Percentiles rank a stretch among this genome's conserved stretches.
Conservation (phyloP, 768 basidiomycete genomes). For the Aureoboletus auriporus region DNA sequence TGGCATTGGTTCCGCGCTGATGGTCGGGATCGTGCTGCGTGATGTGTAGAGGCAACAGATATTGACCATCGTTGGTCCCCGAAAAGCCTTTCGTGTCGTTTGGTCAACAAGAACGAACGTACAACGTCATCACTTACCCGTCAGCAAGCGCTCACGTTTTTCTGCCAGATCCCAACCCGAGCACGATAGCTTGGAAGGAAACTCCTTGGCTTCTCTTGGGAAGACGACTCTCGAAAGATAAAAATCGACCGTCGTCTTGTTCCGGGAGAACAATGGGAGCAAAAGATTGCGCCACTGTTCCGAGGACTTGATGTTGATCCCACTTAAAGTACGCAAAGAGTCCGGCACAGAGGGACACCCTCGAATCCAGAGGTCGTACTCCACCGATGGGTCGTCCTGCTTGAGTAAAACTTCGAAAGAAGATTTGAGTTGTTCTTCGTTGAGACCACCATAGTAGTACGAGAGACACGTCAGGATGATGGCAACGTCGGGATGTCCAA, state of each 20-base stretch:
- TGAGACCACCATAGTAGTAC: constrained; percentile 28
- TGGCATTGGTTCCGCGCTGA: constrained; percentile 15
- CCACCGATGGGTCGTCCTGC: constrained; percentile 16
- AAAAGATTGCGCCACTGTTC: constrained; percentile 12
- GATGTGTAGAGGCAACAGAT: constrained; percentile 28
- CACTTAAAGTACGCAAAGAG: constrained; percentile 8
- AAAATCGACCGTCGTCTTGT: constrained; percentile 24
- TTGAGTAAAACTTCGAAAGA: constrained; percentile 17
- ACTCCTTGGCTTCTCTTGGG: constrained; percentile 23
- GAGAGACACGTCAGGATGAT: constrained; percentile 13
- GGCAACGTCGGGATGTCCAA: constrained; percentile 25
- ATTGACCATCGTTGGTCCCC: constrained; percentile 25
- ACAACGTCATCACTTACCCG: constrained; percentile 7
- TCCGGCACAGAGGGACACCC: constrained; percentile 14
- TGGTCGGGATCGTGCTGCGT: constrained; percentile 16
- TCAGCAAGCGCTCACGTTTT: constrained; percentile 14
- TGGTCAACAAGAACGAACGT: background rate
- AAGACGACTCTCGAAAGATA: constrained; percentile 24
- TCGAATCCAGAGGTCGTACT: constrained; percentile 21
- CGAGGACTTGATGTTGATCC: constrained; percentile 25
- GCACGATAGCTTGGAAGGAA: constrained; percentile 17
- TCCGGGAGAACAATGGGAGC: constrained; percentile 13
- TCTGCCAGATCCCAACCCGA: constrained; percentile 28
- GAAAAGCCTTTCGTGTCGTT: constrained; percentile 15
- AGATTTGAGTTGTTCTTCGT: constrained; percentile 11